These are phyloP conservation scores for Austroboletus novae-zelandiae DNA, from an alignment of 1,284 basidiomycete genomes.

Conservation along the genomic window DNA sequence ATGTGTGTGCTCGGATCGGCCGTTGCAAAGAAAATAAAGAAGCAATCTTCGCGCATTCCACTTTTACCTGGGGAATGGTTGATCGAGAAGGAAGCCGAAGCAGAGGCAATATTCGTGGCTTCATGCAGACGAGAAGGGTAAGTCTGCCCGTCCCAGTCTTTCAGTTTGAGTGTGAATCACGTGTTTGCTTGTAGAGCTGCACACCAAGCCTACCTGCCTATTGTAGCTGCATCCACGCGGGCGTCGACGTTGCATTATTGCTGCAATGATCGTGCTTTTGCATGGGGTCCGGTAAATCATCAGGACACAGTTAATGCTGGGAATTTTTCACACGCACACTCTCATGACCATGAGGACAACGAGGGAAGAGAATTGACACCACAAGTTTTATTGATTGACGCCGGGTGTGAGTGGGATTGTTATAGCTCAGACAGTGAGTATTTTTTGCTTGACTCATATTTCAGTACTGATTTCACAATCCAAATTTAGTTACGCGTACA, in stretches of 20 bases:
- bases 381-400: slow-evolving; percentile 87
- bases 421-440: slow-evolving; percentile 73
- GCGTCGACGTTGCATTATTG: slow-evolving; percentile 91
- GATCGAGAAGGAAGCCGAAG: slow-evolving; percentile 87
- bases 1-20: slow-evolving; percentile 86
- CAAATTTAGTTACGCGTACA: slow-evolving; percentile 62
- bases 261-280: slow-evolving; percentile 77
- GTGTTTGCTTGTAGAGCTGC: slow-evolving; percentile 49
- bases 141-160: slow-evolving; percentile 18
- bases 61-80: slow-evolving; percentile 76
- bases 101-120: slow-evolving; percentile 88
- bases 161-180: slow-evolving; percentile 1
- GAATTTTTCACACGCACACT: slow-evolving; percentile 39
- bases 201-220: slow-evolving; percentile 89
- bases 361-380: slow-evolving; percentile 48
- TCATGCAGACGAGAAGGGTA: slow-evolving; percentile 83
- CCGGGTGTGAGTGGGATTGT: slow-evolving; percentile 86
- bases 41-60: slow-evolving; percentile 40
- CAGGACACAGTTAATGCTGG: slow-evolving; percentile 56
- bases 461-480: neutral
- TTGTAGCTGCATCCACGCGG: slow-evolving; percentile 79
- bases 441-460: neutral
- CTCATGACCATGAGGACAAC: slow-evolving; percentile 15
- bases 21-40: slow-evolving; percentile 52
- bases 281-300: slow-evolving; percentile 68